Evolutionary conservation across 225 moss, liverwort and hornwort species (phyloP).

Genomic region (Pleurozium schreberi): DNA sequence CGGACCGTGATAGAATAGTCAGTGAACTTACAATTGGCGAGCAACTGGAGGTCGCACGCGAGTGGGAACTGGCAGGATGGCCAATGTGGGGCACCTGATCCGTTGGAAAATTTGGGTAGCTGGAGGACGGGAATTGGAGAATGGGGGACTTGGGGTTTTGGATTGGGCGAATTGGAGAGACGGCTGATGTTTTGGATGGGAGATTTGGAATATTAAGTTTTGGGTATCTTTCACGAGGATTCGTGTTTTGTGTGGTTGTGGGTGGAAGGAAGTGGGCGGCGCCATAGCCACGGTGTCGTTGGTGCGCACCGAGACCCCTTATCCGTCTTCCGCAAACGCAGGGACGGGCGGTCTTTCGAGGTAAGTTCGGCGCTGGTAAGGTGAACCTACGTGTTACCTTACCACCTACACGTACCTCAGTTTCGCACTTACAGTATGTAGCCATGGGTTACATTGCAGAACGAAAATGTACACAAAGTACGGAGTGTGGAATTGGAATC

Average conservation of each 20-base stretch:
- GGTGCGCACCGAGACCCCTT: background rate
- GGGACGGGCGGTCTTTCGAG: background rate
- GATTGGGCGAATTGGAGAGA: background rate
- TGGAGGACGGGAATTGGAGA: background rate
- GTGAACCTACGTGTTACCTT: background rate
- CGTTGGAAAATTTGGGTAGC: background rate
- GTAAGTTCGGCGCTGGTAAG: background rate
- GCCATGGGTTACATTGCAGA: background rate
- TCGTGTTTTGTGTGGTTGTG: background rate
- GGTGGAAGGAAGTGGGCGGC: background rate
- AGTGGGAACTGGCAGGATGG: background rate
- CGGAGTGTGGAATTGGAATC: background rate
- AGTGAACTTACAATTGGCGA: background rate
- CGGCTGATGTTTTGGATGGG: background rate
- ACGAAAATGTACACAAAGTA: background rate
- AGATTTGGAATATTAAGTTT: background rate
- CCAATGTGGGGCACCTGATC: background rate
- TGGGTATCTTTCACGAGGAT: background rate
- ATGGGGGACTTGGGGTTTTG: too few species aligned
- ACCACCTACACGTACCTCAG: background rate
- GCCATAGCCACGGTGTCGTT: background rate
- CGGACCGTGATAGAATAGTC: background rate
- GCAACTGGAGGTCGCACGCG: background rate
- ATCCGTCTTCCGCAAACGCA: background rate
- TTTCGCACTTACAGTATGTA: background rate